Base-by-base conservation (phyloP, 192 early-diverging fungal species). In the Chytriomyces confervae region DNA sequence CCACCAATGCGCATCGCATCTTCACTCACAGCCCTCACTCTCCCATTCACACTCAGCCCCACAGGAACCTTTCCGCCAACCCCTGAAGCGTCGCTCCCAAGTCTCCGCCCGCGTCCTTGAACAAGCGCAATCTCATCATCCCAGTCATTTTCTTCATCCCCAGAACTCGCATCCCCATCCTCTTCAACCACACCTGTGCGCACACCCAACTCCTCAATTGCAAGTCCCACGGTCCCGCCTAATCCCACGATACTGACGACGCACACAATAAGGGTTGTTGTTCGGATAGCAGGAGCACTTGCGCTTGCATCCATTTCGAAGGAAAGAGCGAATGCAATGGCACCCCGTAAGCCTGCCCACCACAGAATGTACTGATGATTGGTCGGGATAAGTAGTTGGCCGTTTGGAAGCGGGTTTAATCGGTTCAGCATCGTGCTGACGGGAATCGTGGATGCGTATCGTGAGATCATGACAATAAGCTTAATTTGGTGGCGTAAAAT, bases 321-420 rank as follows among this genome's bases (percentile, higher is more conserved):
- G 8, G 95, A 92, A 44, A 99, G 86, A 0, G 97, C 97, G 84
- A 98, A 97, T 0, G 97, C 96, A 10, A 99, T 96, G 6, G 97
- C 96, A 6, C 97, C 97, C 48, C 97, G 93, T 3, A 99, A 85
- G 3, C 95, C 95, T 13, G 95, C 92, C 96, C 96, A 99, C 83
- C 95, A 97, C 7, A 99, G 79, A 96, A 99, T 98, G 13, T 93
- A 89, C 79, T 97, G 95, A 80, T 95, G 91, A 62, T 86, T 85
- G 1, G 66, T 63, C 7, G 89, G 89, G 61, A 90, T 83, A 29
- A 79, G 61, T 62, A 72, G 72, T 11, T 66, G 66, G 61, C 78
- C 50, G 16, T 20, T 20, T 36, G 74, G 77, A 75, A 83, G 76
- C 6, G 88, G 66, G 75, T 88, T 90, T 6, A 95, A 77, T 44